A percentile compares a stretch with the other conserved stretches of the same genome.
Conservation (phyloP, 345 rosid genomes). For the Geranium rotundifolium region DNA sequence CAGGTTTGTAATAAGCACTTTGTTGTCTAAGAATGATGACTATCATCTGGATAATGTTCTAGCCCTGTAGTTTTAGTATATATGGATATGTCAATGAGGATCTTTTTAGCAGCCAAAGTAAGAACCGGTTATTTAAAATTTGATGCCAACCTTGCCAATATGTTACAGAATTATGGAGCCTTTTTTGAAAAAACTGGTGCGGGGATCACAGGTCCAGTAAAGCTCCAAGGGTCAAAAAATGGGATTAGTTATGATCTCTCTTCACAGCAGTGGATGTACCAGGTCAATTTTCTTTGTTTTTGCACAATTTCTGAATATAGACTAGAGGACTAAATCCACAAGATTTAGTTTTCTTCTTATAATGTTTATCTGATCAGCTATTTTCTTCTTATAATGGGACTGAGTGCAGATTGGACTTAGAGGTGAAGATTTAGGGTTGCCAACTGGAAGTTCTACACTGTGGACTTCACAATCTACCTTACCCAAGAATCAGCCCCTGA, state of each 20-base stretch:
- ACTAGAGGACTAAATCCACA: neutral
- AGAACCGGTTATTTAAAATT: no score
- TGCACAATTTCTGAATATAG: neutral
- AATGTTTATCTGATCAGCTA: neutral
- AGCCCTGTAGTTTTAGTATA: neutral
- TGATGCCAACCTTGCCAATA: neutral
- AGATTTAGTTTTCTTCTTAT: neutral
- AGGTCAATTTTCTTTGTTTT: conserved; percentile 30
- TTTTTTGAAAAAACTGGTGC: conserved; percentile 68
- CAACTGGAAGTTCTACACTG: conserved; percentile 54
- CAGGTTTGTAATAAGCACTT: conserved; percentile 29
- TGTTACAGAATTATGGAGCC: conserved; percentile 77
- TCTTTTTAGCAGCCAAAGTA: neutral
- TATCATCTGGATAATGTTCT: conserved; percentile 2
- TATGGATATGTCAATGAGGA: neutral
- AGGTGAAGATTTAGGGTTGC: conserved; percentile 67
- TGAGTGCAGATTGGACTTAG: conserved; percentile 59
- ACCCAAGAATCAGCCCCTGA: conserved; percentile 68
- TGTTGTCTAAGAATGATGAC: neutral
- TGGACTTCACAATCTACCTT: conserved; percentile 60
- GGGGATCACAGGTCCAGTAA: conserved; percentile 88
- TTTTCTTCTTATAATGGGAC: neutral
- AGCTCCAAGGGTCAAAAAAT: conserved; percentile 39
- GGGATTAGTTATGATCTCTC: conserved; percentile 52
- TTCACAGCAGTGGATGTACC: conserved; percentile 76